Conservation (phyloP, 1,139 yeast genomes). For the Blastobotrys ciferrii region DNA sequence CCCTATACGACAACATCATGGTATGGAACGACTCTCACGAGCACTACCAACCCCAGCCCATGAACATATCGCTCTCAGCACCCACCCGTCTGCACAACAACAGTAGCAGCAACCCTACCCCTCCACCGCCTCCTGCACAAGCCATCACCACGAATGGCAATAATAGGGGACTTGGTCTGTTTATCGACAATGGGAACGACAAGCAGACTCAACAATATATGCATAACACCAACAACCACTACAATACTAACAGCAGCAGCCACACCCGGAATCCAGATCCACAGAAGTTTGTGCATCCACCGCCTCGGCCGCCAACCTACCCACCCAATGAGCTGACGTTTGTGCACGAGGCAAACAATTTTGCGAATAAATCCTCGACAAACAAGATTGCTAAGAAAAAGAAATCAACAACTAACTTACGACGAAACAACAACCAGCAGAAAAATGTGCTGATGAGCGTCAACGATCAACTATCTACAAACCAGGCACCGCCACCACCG, state of each 20-base stretch:
- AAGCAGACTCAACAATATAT: background rate
- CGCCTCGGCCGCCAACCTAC: constrained; percentile 12
- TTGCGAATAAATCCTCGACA: constrained; percentile 14
- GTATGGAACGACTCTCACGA: background rate
- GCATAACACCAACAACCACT: constrained; percentile 1
- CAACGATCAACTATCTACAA: background rate
- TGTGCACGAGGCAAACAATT: constrained; percentile 15
- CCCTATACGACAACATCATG: constrained; percentile 1
- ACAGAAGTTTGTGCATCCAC: constrained; percentile 2
- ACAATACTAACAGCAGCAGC: background rate
- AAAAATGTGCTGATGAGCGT: background rate
- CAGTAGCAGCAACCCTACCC: constrained; percentile 7
- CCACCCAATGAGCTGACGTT: constrained; percentile 16
- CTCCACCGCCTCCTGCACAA: constrained; percentile 11
- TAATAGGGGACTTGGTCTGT: background rate
- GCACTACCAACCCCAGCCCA: background rate
- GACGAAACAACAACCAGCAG: constrained; percentile 1
- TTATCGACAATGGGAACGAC: background rate
- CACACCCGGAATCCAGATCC: background rate
- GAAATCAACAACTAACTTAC: constrained; percentile 8
- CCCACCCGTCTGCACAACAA: background rate
- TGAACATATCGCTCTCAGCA: constrained; percentile 1
- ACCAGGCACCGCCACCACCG: background rate
- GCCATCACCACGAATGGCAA: too few species aligned
- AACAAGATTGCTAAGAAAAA: constrained; percentile 15